Evolutionary conservation across 2,329 filamentous ascomycete species (phyloP).

Genomic region (Emergomyces orientalis): DNA sequence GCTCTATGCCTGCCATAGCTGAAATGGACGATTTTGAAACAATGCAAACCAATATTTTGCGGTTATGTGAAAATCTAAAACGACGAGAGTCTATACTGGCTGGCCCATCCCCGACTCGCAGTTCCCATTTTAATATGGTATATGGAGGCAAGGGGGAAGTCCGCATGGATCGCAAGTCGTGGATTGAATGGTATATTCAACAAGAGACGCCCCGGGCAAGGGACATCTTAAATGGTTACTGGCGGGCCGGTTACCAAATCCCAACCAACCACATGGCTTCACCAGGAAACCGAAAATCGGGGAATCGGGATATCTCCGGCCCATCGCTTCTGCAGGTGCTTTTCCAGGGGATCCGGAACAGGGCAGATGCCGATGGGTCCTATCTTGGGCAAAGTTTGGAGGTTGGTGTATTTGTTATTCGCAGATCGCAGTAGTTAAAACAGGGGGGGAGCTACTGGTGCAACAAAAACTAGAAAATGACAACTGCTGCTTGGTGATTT

Average conservation of each 20-base stretch:
- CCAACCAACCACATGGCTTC: slow-evolving; percentile 24
- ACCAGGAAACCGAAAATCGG: slow-evolving; percentile 22
- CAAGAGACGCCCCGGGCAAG: slow-evolving; percentile 54
- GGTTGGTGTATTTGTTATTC: slow-evolving; percentile 43
- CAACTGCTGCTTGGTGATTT: neutral
- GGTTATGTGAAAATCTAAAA: slow-evolving; percentile 33
- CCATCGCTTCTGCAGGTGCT: slow-evolving; percentile 51
- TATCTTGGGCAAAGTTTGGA: slow-evolving; percentile 39
- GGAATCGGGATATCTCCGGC: slow-evolving; percentile 40
- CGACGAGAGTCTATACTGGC: slow-evolving; percentile 18
- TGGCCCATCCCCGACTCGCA: slow-evolving; percentile 25
- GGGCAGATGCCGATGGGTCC: slow-evolving; percentile 38
- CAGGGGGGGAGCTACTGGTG: neutral
- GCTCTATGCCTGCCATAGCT: slow-evolving; percentile 45
- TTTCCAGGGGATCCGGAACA: slow-evolving; percentile 47
- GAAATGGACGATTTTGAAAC: slow-evolving; percentile 47
- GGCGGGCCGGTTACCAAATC: slow-evolving; percentile 31
- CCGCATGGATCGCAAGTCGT: slow-evolving; percentile 43
- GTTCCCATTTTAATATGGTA: slow-evolving; percentile 37
- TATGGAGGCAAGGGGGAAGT: slow-evolving; percentile 46
- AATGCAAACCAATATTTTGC: slow-evolving; percentile 36
- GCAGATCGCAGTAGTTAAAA: slow-evolving; percentile 25
- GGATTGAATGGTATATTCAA: slow-evolving; percentile 57
- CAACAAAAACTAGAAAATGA: neutral
- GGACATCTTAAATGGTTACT: slow-evolving; percentile 38